Conservation (phyloP, 2,329 filamentous ascomycete species). For the Pseudogymnoascus sp. region DNA sequence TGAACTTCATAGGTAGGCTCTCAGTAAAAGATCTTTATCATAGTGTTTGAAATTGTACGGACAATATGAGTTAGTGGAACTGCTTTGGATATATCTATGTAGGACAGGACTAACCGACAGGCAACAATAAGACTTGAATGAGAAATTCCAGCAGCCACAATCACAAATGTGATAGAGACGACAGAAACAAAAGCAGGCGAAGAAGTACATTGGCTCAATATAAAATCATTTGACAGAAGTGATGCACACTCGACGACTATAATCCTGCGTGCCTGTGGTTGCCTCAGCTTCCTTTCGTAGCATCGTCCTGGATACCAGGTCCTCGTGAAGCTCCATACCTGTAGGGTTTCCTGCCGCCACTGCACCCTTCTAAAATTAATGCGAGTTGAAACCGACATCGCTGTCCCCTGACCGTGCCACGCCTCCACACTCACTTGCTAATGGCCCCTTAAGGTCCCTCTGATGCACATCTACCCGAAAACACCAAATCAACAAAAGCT, state of each 20-base stretch:
- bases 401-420: not conserved
- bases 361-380: not conserved
- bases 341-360: not conserved
- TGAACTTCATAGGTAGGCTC: not conserved
- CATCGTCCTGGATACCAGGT: not conserved
- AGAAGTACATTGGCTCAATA: constrained; percentile 3
- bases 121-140: not conserved
- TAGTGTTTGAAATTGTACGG: not conserved
- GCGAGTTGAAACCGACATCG: not conserved
- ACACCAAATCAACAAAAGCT: constrained; percentile 1
- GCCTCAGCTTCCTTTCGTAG: not conserved
- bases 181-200: not conserved
- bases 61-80: not conserved
- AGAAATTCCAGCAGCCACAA: not conserved
- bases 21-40: not conserved
- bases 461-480: not conserved
- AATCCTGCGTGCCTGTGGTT: not conserved
- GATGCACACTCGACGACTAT: constrained; percentile 3
- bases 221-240: not conserved
- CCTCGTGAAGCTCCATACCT: not conserved
- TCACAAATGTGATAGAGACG: not conserved
- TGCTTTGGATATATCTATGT: not conserved
- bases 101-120: not conserved
- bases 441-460: not conserved
- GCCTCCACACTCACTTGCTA: not conserved